Base-by-base conservation (phyloP, 2,329 filamentous ascomycete genomes). In the Diplodia intermedia region DNA sequence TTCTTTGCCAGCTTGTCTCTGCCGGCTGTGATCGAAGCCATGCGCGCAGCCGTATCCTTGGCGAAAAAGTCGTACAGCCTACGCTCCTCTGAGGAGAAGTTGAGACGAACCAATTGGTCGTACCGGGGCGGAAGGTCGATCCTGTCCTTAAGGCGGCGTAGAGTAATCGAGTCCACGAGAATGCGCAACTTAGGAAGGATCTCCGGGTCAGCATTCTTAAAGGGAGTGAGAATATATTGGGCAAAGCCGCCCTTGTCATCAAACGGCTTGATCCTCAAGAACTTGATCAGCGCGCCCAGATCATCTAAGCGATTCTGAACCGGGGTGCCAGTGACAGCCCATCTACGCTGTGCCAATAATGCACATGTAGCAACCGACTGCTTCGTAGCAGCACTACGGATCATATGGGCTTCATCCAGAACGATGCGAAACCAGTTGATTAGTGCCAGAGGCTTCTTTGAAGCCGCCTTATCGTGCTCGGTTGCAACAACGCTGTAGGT, bases 271-370 rank as follows among this genome's bases (percentile, higher is more conserved):
- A 98, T 83, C 15, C 91, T 89, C 52, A 98, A 82, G 71, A 98
- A 98, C 38, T 90, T 91, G 69, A 97, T 89, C 2, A 98, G 83
- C 1, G 94, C 91, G 15, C 92, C 91, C 26, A 98, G 85, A 77
- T 99, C 95, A 71, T 96, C 93, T 74, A 98, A 85, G 4, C 92
- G 90, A 75, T 99, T 99, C 79, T 98, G 94, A 9, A 98, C 92
- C 0, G 94, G 95, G 0, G 95, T 98, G 66, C 94, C 95, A 0
- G 95, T 98, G n/a, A 98, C 92, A 2, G 94, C 94, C 95, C 95
- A 99, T 40, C 94, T 90, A 38, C 94, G 88, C 75, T 91, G 87
- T 2, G 93, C 92, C 69, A 91, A 86, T 2, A 98, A 83, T 23
- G 88, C 86, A 71, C 93, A 94, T 23, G 95, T 92, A 3, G 92